A percentile compares a stretch with the other conserved stretches of the same genome.
Conservation (phyloP, 2,329 filamentous ascomycete species). For the Chrysosporium queenslandicum region DNA sequence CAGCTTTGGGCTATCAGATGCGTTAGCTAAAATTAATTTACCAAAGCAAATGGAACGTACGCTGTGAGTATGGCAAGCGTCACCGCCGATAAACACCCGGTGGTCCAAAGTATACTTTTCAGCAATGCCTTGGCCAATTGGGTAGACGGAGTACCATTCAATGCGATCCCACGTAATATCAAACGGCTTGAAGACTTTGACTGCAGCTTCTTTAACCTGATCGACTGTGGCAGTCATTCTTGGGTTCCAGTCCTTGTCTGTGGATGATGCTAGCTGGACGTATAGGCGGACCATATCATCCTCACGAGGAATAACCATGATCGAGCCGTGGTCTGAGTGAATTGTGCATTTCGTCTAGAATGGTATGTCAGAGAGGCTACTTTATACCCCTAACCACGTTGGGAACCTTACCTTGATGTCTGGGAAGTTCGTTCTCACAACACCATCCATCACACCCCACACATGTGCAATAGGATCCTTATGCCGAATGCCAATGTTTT, state of each 20-base stretch:
- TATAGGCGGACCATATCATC: slow-evolving; percentile 43
- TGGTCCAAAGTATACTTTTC: slow-evolving; percentile 55
- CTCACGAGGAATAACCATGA: slow-evolving; percentile 71
- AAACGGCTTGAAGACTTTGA: slow-evolving; percentile 52
- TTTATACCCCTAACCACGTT: slow-evolving; percentile 36
- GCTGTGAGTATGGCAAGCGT: slow-evolving; percentile 54
- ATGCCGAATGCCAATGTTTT: slow-evolving; percentile 44
- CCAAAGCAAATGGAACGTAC: slow-evolving; percentile 21
- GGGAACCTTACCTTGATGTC: slow-evolving; percentile 69
- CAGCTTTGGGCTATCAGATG: slow-evolving; percentile 46
- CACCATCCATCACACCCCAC: slow-evolving; percentile 70
- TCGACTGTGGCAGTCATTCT: slow-evolving; percentile 50
- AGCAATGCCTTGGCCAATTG: slow-evolving; percentile 56
- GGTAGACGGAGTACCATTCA: slow-evolving; percentile 58
- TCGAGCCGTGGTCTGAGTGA: slow-evolving; percentile 63
- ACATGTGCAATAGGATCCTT: slow-evolving; percentile 62
- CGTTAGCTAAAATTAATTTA: background rate
- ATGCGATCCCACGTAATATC: slow-evolving; percentile 53
- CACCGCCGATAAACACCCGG: slow-evolving; percentile 56
- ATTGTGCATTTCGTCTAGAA: slow-evolving; percentile 51
- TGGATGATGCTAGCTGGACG: slow-evolving; percentile 52
- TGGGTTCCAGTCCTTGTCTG: slow-evolving; percentile 51
- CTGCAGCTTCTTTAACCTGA: slow-evolving; percentile 49
- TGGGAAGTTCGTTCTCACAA: slow-evolving; percentile 63
- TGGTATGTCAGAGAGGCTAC: background rate